Percentiles rank a stretch among this genome's conserved stretches.
These are phyloP conservation scores for Curvularia eragrostidis DNA, from an alignment of 2,329 filamentous ascomycete species.

Conservation along the genomic window DNA sequence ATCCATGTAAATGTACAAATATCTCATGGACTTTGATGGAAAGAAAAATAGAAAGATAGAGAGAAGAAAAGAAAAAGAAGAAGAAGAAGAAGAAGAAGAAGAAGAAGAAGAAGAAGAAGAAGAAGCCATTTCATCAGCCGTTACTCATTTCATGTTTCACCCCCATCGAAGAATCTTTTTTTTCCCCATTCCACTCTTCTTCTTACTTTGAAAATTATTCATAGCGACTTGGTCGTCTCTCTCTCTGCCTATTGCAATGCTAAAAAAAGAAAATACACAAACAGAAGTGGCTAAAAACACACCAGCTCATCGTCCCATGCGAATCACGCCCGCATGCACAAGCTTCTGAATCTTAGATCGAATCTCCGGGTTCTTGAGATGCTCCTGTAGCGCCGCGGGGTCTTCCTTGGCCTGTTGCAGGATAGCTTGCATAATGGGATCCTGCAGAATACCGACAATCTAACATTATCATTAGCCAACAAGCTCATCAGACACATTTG, in stretches of 20 bases:
- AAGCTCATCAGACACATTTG: neutral
- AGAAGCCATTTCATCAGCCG: neutral
- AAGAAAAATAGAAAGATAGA: neutral
- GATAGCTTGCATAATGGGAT: constrained; percentile 97
- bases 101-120: neutral
- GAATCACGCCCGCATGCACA: constrained; percentile 89
- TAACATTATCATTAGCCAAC: constrained; percentile 41
- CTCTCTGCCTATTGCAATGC: no score
- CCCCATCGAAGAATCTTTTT: no score
- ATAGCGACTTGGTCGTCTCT: no score
- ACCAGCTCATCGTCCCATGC: constrained; percentile 62
- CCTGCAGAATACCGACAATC: constrained; percentile 91
- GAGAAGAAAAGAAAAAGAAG: neutral
- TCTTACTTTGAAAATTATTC: no score
- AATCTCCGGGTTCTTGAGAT: constrained; percentile 92
- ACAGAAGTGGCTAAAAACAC: no score
- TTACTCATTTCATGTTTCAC: neutral
- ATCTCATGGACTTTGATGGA: neutral
- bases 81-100: neutral
- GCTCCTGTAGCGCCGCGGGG: constrained; percentile 89
- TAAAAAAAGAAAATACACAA: neutral
- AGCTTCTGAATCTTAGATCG: constrained; percentile 92
- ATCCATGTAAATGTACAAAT: constrained; percentile 1
- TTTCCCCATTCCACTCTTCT: no score
- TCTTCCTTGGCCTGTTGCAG: constrained; percentile 95